Conservation (phyloP, 768 basidiomycete genomes). For the Pluteus cervinus region DNA sequence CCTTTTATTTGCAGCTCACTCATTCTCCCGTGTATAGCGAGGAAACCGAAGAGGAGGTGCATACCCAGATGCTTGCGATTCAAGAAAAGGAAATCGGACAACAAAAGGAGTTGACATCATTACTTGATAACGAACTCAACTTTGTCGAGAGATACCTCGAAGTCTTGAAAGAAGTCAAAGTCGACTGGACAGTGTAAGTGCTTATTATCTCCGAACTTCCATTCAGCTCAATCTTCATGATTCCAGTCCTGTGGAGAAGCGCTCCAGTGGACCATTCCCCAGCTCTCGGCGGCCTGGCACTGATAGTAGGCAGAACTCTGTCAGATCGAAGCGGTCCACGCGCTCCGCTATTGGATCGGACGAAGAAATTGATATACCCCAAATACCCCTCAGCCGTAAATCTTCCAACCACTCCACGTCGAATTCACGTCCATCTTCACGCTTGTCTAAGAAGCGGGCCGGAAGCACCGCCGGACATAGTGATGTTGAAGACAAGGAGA, state of each 20-base stretch:
- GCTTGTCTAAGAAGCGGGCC: conserved; percentile 59
- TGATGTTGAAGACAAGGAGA: conserved; percentile 28
- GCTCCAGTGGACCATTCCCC: conserved; percentile 13
- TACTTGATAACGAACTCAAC: conserved; percentile 70
- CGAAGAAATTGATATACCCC: no score
- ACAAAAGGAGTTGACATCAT: conserved; percentile 59
- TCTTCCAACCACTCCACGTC: conserved; percentile 20
- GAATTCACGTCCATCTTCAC: conserved; percentile 47
- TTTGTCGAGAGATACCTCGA: conserved; percentile 70
- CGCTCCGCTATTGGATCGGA: no score
- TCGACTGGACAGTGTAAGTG: conserved; percentile 62
- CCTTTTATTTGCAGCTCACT: not conserved
- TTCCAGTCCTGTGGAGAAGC: conserved; percentile 21
- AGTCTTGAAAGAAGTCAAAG: conserved; percentile 64
- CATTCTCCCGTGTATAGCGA: conserved; percentile 44
- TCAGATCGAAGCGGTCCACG: no score
- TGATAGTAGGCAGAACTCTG: no score
- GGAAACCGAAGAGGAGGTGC: conserved; percentile 80
- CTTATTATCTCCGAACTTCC: not conserved
- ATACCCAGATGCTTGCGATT: conserved; percentile 71
- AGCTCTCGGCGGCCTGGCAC: no score
- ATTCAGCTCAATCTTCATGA: conserved; percentile 8
- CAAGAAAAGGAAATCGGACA: conserved; percentile 76
- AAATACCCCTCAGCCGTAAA: no score
- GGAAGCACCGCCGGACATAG: conserved; percentile 44